Conservation (phyloP, 306 rosid genomes). For the Comarum palustre region DNA sequence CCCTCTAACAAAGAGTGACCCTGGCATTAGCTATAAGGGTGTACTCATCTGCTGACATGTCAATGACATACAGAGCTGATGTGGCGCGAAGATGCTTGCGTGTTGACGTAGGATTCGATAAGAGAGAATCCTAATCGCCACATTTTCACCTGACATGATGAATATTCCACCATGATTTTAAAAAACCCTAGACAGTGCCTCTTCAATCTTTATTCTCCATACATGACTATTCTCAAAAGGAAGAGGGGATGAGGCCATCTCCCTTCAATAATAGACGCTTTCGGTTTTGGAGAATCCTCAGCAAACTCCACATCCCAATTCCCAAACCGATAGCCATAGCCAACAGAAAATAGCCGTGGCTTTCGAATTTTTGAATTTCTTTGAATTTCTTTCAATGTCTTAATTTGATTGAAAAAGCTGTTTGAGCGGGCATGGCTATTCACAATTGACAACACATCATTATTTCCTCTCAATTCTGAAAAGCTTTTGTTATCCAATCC, state of each 20-base stretch:
- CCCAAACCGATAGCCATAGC: conserved; percentile 32
- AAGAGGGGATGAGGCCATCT: conserved; percentile 20
- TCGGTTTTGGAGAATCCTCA: conserved; percentile 46
- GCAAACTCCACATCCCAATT: conserved; percentile 15
- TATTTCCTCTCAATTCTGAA: conserved; percentile 3
- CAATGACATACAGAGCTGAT: conserved; percentile 9
- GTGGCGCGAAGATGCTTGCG: conserved; percentile 24
- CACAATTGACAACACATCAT: conserved; percentile 1
- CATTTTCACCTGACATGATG: conserved; percentile 41
- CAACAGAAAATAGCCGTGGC: conserved; percentile 43
- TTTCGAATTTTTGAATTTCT: conserved; percentile 40
- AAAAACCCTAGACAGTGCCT: conserved; percentile 39
- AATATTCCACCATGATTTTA: conserved; percentile 39
- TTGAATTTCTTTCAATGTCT: neutral
- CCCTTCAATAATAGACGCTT: conserved; percentile 52
- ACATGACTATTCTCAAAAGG: conserved; percentile 37
- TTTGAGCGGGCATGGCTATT: neutral
- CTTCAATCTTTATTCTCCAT: conserved; percentile 45
- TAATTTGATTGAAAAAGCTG: neutral
- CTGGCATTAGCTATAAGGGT: neutral
- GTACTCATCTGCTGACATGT: conserved; percentile 35
- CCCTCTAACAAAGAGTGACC: neutral
- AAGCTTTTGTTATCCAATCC: conserved; percentile 5
- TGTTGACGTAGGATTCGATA: conserved; percentile 52
- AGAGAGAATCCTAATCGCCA: conserved; percentile 54